Base-by-base conservation (phyloP, 2,329 filamentous ascomycete genomes). In the Penicillium sp. region DNA sequence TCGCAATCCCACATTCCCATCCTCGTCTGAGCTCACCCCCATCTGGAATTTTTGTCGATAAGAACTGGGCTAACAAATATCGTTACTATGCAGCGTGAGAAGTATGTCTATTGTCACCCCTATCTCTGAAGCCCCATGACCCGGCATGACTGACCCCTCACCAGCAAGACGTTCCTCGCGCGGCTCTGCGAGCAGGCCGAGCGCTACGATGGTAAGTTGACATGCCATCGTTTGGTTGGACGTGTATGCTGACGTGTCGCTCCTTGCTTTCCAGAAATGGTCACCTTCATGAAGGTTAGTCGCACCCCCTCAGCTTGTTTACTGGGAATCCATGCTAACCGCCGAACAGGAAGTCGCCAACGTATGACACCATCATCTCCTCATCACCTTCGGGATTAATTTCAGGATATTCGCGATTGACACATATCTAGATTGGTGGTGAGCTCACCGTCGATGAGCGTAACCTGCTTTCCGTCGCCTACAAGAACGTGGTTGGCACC, bases 171-270 rank as follows among this genome's bases (percentile, higher is more conserved):
- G 77, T 97, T 97, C 87, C 91, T 97, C 80, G 94, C 94, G 81
- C 89, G 94, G 84, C 92, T 99, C 78, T 97, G 94, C 86, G 94
- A 97, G 90, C 94, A 99, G 88, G 94, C 94, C 78, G 94, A 97
- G 87, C 93, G 93, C 78, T 99, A 99, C 83, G 93, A 99, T 93
- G 94, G 84, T 87, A 78, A 79, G 84, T 57, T 55, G 21, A 27
- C 51, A 23, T 44, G 31, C 36, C 27, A 4, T 47, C n/a, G 25
- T 23, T 33, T 21, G 21, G 16, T 36, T 39, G 45, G 34, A 19
- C 52, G 38, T 50, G 41, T 38, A 31, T 50, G 23, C 60, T 66
- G 45, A 63, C 46, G 56, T 65, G 55, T 76, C 50, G 68, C 59
- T 58, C 55, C 64, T 63, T 65, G 49, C 41, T 50, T 63, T 60